These are phyloP conservation scores for Aspergillus pseudoterreus DNA, from an alignment of 2,329 filamentous ascomycete species.

Conservation along the genomic window DNA sequence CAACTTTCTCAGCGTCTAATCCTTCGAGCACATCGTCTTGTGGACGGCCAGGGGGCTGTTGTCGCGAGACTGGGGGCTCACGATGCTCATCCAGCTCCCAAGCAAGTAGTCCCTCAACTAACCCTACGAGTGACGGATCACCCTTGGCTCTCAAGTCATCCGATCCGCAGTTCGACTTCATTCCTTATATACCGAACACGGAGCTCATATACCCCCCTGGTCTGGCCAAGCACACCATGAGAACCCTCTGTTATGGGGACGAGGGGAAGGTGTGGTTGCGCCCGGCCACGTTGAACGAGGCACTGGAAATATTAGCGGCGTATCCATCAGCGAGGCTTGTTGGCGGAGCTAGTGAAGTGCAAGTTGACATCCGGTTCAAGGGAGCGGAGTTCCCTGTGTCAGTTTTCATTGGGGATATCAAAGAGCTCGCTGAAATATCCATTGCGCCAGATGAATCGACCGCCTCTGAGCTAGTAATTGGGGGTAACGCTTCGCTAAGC, in stretches of 20 bases:
- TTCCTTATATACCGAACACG: slow-evolving; percentile 81
- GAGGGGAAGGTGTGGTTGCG: slow-evolving; percentile 82
- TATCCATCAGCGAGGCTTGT: slow-evolving; percentile 82
- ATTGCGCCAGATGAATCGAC: slow-evolving; percentile 58
- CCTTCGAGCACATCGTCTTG: slow-evolving; percentile 13
- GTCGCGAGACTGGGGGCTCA: slow-evolving; percentile 15
- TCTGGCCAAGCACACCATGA: slow-evolving; percentile 72
- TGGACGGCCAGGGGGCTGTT: slow-evolving; percentile 25
- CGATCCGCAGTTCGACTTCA: slow-evolving; percentile 80
- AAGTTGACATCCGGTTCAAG: slow-evolving; percentile 94
- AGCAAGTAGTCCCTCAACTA: background rate
- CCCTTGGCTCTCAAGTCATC: slow-evolving; percentile 10
- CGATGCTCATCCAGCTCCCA: slow-evolving; percentile 7
- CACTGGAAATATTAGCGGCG: slow-evolving; percentile 76
- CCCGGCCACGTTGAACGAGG: slow-evolving; percentile 71
- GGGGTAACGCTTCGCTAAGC: slow-evolving; percentile 78
- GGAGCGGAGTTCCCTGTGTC: slow-evolving; percentile 76
- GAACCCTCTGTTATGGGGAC: slow-evolving; percentile 76
- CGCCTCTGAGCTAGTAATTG: slow-evolving; percentile 62
- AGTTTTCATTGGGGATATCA: slow-evolving; percentile 80
- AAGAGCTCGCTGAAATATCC: slow-evolving; percentile 70
- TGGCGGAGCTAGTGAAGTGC: slow-evolving; percentile 82
- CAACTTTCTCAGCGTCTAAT: background rate
- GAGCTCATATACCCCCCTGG: slow-evolving; percentile 84
- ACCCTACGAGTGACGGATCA: background rate